A percentile compares a stretch with the other conserved stretches of the same genome.
Conservation (phyloP, 129 eudicot genomes). For the Tanacetum coccineum region DNA sequence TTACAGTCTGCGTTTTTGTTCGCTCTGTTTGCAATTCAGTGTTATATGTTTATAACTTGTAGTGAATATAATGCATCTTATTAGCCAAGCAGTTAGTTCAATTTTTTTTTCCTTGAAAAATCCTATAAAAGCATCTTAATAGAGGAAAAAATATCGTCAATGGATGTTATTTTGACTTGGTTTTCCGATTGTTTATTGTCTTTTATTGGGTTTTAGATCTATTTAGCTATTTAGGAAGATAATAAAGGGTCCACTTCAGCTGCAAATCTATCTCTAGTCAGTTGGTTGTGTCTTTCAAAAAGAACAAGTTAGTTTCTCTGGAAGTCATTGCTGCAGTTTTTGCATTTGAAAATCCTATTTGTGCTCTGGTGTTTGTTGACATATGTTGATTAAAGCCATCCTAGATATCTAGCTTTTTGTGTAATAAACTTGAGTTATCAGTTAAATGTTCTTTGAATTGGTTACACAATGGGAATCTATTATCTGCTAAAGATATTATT, state of each 20-base stretch:
- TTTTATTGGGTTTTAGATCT: conserved; percentile 7
- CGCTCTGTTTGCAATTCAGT: conserved; percentile 3
- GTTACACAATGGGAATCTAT: background rate
- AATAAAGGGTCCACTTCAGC: background rate
- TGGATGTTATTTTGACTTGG: conserved; percentile 9
- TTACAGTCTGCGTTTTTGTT: background rate
- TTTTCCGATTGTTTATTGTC: background rate
- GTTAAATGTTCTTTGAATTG: background rate
- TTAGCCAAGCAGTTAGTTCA: background rate
- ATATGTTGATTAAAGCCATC: no score
- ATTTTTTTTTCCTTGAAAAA: background rate
- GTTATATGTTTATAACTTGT: conserved; percentile 1
- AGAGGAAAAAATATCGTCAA: background rate
- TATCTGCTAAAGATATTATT: conserved; percentile 9
- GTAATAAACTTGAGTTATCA: background rate
- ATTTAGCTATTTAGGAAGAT: background rate
- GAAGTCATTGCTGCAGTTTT: no score
- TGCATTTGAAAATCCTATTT: no score
- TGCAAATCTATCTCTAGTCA: conserved; percentile 3
- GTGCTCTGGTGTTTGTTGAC: no score
- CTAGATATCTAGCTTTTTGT: background rate
- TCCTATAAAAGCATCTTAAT: background rate
- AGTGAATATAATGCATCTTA: background rate
- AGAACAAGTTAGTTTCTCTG: background rate
- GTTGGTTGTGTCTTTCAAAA: conserved; percentile 9